These are phyloP conservation scores for Phytophthora megakarya DNA, from an alignment of 352 stramenopile species.

Conservation along the genomic window DNA sequence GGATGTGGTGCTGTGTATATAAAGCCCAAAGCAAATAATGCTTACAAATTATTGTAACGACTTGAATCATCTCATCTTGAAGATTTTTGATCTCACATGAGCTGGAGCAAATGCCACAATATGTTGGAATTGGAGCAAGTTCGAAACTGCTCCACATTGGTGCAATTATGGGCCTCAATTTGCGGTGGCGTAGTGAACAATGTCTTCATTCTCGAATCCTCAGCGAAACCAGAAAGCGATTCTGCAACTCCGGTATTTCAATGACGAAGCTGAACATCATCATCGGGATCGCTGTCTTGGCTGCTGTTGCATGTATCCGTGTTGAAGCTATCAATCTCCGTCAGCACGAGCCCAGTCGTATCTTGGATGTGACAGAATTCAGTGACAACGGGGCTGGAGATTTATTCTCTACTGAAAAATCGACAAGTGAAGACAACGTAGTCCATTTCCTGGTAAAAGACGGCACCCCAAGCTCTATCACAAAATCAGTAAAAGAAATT, in stretches of 20 bases:
- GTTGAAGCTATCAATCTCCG: slow-evolving; percentile 15
- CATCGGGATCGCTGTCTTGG: neutral
- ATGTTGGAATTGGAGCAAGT: neutral
- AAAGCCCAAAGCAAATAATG: no score
- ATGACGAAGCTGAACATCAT: slow-evolving; percentile 16
- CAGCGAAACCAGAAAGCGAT: no score
- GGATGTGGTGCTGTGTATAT: no score
- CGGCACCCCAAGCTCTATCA: neutral
- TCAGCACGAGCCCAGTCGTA: neutral
- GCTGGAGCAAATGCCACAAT: no score
- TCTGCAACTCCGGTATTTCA: neutral
- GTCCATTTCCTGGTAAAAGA: slow-evolving; percentile 8
- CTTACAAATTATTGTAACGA: no score
- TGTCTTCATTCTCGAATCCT: no score
- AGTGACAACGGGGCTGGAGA: slow-evolving; percentile 20
- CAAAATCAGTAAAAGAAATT: neutral
- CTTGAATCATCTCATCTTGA: neutral
- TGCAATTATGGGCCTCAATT: neutral
- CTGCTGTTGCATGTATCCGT: neutral
- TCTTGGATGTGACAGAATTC: slow-evolving; percentile 6
- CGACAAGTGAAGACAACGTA: slow-evolving; percentile 12
- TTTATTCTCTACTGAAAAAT: slow-evolving; percentile 4
- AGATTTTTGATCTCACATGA: neutral
- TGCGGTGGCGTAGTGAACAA: neutral
- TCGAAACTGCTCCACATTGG: neutral